Conservation (phyloP, 2,329 filamentous ascomycete species). For the Moelleriella libera region DNA sequence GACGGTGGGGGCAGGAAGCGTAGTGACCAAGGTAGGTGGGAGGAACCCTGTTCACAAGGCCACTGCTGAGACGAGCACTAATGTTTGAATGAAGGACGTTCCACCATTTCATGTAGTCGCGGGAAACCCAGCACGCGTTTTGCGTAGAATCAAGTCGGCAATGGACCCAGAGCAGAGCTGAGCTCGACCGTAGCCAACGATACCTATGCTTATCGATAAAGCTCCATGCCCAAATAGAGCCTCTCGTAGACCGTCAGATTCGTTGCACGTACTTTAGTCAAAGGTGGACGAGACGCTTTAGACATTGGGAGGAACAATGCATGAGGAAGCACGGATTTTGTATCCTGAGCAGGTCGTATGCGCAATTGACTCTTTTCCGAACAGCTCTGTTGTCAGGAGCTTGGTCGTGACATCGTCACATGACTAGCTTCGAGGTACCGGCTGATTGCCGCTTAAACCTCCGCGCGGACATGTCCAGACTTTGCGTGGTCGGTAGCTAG, state of each 20-base stretch:
- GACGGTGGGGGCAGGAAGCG: conserved; percentile 66
- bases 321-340: too few relatives aligned
- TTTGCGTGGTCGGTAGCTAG: too few relatives aligned
- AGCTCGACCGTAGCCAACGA: too few relatives aligned
- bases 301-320: too few relatives aligned
- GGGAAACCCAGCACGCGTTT: conserved; percentile 10
- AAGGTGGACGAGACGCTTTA: too few relatives aligned
- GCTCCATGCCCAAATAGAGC: not conserved
- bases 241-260: not conserved
- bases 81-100: conserved; percentile 12
- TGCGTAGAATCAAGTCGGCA: conserved; percentile 2
- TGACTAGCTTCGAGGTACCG: conserved; percentile 1
- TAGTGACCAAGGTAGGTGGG: conserved; percentile 60
- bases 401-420: not conserved
- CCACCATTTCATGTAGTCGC: conserved; percentile 13
- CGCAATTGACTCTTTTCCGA: not conserved
- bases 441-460: conserved; percentile 5
- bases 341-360: not conserved
- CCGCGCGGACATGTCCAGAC: not conserved
- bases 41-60: conserved; percentile 47
- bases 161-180: not conserved
- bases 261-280: too few relatives aligned
- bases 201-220: not conserved
- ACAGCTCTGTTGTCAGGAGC: not conserved
- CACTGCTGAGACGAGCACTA: conserved; percentile 22